phyloP scores from a whole-genome alignment of 2,329 filamentous ascomycete species.

The Penicillium palitans region DNA sequence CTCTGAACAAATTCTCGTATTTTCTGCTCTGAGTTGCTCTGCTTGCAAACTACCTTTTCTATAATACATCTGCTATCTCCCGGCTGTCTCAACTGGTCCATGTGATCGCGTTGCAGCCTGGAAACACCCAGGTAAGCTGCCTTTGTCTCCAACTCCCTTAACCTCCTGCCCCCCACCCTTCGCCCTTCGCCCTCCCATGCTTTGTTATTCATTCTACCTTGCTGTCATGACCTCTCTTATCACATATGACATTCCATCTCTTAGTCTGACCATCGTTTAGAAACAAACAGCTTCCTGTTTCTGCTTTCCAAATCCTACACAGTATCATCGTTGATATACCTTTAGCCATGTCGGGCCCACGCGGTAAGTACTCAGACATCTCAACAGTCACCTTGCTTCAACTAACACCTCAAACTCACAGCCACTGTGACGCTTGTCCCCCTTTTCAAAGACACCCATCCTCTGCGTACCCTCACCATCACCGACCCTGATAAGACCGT shows the following conservation, averaged over 20 bases:
- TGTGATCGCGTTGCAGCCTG: slow-evolving; percentile 12
- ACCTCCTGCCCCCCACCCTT: background rate
- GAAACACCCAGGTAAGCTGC: slow-evolving; percentile 11
- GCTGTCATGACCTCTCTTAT: background rate
- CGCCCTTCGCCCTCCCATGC: background rate
- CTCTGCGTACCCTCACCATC: slow-evolving; percentile 35
- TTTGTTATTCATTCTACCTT: background rate
- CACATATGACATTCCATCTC: background rate
- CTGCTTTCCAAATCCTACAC: background rate
- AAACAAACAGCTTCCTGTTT: background rate
- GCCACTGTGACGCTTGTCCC: slow-evolving; percentile 38
- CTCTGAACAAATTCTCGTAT: background rate
- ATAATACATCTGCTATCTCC: background rate
- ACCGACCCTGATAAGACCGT: slow-evolving; percentile 29
- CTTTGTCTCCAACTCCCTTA: background rate
- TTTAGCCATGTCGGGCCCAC: slow-evolving; percentile 24
- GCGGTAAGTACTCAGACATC: slow-evolving; percentile 22
- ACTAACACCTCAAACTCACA: slow-evolving; percentile 21
- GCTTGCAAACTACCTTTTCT: background rate
- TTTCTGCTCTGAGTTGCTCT: background rate
- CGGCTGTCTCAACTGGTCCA: slow-evolving; percentile 3
- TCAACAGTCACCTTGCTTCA: background rate
- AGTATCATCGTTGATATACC: background rate
- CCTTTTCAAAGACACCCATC: slow-evolving; percentile 22
- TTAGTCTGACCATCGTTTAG: background rate